A percentile compares a stretch with the other conserved stretches of the same genome.
These are phyloP conservation scores for Ophiorrhiza pumila DNA, from an alignment of 257 asterid species.

Conservation along the genomic window DNA sequence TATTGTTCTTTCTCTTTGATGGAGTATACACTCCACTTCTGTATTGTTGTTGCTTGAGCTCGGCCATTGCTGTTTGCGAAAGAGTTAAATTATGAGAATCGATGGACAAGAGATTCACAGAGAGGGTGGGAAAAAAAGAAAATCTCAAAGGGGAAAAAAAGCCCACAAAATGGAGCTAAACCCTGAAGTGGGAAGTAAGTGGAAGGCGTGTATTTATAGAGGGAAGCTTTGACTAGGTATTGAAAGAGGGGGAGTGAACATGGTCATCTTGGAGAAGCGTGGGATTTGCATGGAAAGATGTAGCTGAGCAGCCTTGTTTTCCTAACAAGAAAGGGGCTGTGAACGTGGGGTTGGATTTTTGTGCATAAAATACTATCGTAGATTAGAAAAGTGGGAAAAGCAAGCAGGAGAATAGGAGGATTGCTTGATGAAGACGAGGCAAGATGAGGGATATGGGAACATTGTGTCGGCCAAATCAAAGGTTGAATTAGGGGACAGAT, in stretches of 20 bases:
- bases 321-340: conserved; percentile 11
- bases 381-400: conserved; percentile 39
- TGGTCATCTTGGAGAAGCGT: conserved; percentile 47
- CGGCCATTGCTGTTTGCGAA: conserved; percentile 33
- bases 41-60: conserved; percentile 25
- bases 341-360: conserved; percentile 29
- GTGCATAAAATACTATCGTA: conserved; percentile 5
- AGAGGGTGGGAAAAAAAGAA: conserved; percentile 5
- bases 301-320: conserved; percentile 17
- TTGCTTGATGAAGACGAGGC: conserved; percentile 50
- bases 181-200: conserved; percentile 34
- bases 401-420: conserved; percentile 27
- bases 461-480: conserved; percentile 27
- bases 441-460: conserved; percentile 40
- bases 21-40: conserved; percentile 20
- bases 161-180: conserved; percentile 67
- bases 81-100: background rate
- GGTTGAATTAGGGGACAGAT: conserved; percentile 17
- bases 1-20: conserved; percentile 35
- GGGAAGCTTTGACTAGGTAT: background rate
- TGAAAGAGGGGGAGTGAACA: conserved; percentile 36
- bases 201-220: conserved; percentile 35
- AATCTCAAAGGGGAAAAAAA: conserved; percentile 39
- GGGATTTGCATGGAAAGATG: conserved; percentile 53
- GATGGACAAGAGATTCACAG: background rate